Evolutionary conservation across 257 asterid species (phyloP), one percentile per base, ranked within the genome.

Genomic region (Lantana camara): DNA sequence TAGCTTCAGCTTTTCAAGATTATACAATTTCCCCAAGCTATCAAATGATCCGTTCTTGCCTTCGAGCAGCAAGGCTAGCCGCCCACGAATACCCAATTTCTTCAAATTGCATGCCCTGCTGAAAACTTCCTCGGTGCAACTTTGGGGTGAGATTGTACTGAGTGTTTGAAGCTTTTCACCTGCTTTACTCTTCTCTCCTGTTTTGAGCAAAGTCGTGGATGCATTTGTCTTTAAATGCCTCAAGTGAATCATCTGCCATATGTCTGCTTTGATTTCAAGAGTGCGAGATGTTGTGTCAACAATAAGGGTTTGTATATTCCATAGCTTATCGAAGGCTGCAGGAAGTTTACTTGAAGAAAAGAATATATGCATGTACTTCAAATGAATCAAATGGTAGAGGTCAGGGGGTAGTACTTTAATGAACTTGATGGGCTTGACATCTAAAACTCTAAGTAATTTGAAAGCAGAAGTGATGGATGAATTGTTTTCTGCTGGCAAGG

Each of bases 1-100:
- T 1, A 82, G 66, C 85, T 79, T 79, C 61, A 82, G 61, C 34
- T 76, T 76, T 60, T 79, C 84, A 2, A 76, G 85, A 60, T 40
- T 63, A 0, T 35, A 58, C 58, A 82, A 47, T 21, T 54, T 75
- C 4, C 34, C 63, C 5, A 82, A 22, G 51, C 71, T 70, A 15
- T 77, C 78, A 35, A 82, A 78, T 17, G 79, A 48, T 21, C 72
- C 69, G 6, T 50, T 67, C 54, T 53, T 45, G 59, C 24, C 11
- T 3, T 75, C 76, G 6, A 82, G 9, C 24, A 78, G 75, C 30
- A 41, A 52, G 19, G 62, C 71, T 27, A 79, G 38, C 5, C 57
- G 68, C 0, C 88, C 88, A 32, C 80, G 79, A 20, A 79, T 42
- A 3, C 88, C 85, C 53, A 82, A 4, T 24, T 73, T 73, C 64